Evolutionary conservation across 108 stramenopile genomes (phyloP).

Genomic region (Asterionellopsis glacialis): DNA sequence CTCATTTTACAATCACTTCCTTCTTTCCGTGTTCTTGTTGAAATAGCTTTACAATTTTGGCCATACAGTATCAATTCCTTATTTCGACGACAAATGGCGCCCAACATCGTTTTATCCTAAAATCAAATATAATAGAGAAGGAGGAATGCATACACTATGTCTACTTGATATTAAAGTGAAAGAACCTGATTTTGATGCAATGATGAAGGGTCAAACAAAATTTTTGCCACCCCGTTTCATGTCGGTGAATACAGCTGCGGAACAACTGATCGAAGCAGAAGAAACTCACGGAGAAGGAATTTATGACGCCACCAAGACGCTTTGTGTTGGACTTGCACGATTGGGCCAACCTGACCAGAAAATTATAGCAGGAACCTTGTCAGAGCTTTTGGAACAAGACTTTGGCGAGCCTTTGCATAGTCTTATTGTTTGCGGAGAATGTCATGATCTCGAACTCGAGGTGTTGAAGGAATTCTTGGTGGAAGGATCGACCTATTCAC

Average conservation of each 20-base stretch:
- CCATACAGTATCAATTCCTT: conserved; percentile 96
- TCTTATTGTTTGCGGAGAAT: conserved; percentile 91
- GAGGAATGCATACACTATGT: conserved; percentile 99
- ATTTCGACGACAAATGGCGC: conserved; percentile 94
- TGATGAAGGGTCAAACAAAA: conserved; percentile 80
- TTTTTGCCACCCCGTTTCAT: conserved; percentile 98
- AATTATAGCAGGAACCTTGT: conserved; percentile 90
- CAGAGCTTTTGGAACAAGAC: conserved; percentile 83
- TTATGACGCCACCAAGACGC: conserved; percentile 56
- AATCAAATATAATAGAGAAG: conserved; percentile 88
- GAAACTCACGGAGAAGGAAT: conserved; percentile 52
- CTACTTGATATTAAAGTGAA: conserved; percentile 96
- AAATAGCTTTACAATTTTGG: conserved; percentile 92
- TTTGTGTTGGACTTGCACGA: conserved; percentile 91
- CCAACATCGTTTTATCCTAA: conserved; percentile 95
- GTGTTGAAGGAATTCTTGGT: conserved; percentile 65
- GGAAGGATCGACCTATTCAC: conserved; percentile 35
- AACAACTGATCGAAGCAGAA: conserved; percentile 92
- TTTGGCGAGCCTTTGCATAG: conserved; percentile 95
- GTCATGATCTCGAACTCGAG: conserved; percentile 92
- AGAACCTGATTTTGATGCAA: conserved; percentile 98
- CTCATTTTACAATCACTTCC: too few relatives aligned
- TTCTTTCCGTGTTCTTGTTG: too few relatives aligned
- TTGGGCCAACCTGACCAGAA: conserved; percentile 90
- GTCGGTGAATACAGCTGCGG: conserved; percentile 87